Percentiles rank a stretch among this genome's conserved stretches.
Conservation (phyloP, 805 yeast genomes). For the Metschnikowia santaceciliae region DNA sequence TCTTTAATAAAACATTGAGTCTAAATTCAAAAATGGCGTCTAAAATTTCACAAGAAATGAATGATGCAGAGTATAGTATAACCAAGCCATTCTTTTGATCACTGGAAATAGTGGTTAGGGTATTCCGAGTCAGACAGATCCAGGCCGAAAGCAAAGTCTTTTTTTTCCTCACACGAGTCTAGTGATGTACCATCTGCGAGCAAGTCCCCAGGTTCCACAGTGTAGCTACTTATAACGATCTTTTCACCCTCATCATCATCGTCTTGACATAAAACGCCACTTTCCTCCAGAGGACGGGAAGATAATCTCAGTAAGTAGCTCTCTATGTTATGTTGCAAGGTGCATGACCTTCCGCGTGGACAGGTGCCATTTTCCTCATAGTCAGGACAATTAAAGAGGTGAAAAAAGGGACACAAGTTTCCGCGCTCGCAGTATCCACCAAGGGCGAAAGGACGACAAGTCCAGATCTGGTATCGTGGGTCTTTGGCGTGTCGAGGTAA, state of each 20-base stretch:
- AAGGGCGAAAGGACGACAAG: constrained; percentile 65
- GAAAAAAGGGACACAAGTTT: constrained; percentile 50
- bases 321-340: constrained; percentile 44
- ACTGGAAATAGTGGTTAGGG: too few relatives aligned
- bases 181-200: constrained; percentile 8
- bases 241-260: constrained; percentile 16
- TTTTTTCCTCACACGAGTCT: neutral
- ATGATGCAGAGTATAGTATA: too few relatives aligned
- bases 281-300: constrained; percentile 17
- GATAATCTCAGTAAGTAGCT: constrained; percentile 25
- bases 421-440: constrained; percentile 71
- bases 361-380: constrained; percentile 59
- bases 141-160: neutral
- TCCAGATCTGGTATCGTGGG: constrained; percentile 35
- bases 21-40: too few relatives aligned
- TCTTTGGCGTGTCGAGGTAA: constrained; percentile 47
- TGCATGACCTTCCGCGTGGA: constrained; percentile 48
- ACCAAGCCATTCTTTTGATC: too few relatives aligned
- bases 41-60: too few relatives aligned
- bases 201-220: constrained; percentile 27
- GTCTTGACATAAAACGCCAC: constrained; percentile 19
- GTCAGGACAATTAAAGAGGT: constrained; percentile 67
- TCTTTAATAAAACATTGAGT: too few relatives aligned
- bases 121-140: neutral
- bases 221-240: constrained; percentile 28